Evolutionary conservation across 805 yeast genomes (phyloP), one percentile per base, ranked within the genome.

Genomic region (Pichia exigua): DNA sequence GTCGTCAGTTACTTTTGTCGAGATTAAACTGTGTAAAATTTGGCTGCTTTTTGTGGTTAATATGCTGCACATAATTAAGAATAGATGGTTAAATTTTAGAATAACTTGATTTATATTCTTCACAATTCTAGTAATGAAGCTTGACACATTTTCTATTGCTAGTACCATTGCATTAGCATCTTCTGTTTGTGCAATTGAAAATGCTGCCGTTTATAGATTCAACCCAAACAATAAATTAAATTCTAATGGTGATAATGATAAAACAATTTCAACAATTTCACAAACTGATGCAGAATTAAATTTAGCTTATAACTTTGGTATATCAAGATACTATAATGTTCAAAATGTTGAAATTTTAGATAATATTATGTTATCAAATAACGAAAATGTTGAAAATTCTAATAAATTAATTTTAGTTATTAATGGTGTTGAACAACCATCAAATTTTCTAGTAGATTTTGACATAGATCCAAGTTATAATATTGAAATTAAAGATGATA

Each of bases 281-380:
- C 60, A 57, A 32, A 47, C 61, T 26, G 72, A 71, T 47, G 73
- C 78, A 2, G 61, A 69, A 32, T 60, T 71, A 50, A 74, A 73
- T 58, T 68, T 77, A 54, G 74, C 78, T 40, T 79, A 76, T 56
- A 70, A 68, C 51, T 67, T 74, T 48, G 77, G 69, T 22, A 67
- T 73, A 24, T 67, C 74, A 22, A 68, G 66, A 22, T 62, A 63
- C 53, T 71, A 69, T 55, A 59, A 63, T 32, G 52, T 75, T 42
- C 70, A 69, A 22, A 58, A 62, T n/a, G 55, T 61, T 22, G 65
- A 67, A 28, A 56, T 57, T 45, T 28, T 48, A 9, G 50, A 51
- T n/a, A 48, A 62, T 4, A 47, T 63, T 20, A 52, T 59, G 4
- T 21, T 63, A 22, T 32, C 48, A 13, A 15, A 27, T 12, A 27